A percentile compares a stretch with the other conserved stretches of the same genome.
Conservation (phyloP, 2,329 filamentous ascomycete genomes). For the Fusarium sp. region DNA sequence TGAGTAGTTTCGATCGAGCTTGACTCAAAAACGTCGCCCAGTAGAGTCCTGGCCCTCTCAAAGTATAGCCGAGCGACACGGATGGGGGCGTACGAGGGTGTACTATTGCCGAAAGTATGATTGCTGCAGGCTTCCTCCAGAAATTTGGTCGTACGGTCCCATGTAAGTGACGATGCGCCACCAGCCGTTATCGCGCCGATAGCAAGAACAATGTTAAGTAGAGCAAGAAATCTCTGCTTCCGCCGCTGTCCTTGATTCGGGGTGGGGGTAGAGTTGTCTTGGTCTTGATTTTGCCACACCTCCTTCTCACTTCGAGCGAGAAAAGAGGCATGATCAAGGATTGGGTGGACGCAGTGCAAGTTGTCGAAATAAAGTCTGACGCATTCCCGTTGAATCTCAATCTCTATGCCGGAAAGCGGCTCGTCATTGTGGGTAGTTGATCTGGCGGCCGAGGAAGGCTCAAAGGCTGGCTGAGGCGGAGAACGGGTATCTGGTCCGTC, state of each 20-base stretch:
- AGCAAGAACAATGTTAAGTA: conserved; percentile 16
- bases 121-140: not conserved
- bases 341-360: conserved; percentile 17
- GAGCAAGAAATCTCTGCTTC: conserved; percentile 7
- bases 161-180: conserved; percentile 3
- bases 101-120: not conserved
- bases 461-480: not conserved
- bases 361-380: conserved; percentile 13
- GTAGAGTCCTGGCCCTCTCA: conserved; percentile 2
- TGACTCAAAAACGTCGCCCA: conserved; percentile 16
- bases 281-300: not conserved
- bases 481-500: not conserved
- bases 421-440: not conserved
- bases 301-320: conserved; percentile 6
- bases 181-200: conserved; percentile 14
- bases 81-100: conserved; percentile 1
- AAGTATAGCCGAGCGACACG: conserved; percentile 14
- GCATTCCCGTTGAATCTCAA: conserved; percentile 14
- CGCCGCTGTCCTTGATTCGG: not conserved
- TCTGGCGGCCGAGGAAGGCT: not conserved
- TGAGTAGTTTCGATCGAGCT: conserved; percentile 17
- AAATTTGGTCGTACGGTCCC: not conserved
- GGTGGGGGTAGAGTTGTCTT: not conserved
- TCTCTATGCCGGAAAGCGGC: not conserved
- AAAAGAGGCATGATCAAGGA: conserved; percentile 11